These are phyloP conservation scores for Sarcomyxa edulis DNA, from an alignment of 768 basidiomycete genomes.

Conservation along the genomic window DNA sequence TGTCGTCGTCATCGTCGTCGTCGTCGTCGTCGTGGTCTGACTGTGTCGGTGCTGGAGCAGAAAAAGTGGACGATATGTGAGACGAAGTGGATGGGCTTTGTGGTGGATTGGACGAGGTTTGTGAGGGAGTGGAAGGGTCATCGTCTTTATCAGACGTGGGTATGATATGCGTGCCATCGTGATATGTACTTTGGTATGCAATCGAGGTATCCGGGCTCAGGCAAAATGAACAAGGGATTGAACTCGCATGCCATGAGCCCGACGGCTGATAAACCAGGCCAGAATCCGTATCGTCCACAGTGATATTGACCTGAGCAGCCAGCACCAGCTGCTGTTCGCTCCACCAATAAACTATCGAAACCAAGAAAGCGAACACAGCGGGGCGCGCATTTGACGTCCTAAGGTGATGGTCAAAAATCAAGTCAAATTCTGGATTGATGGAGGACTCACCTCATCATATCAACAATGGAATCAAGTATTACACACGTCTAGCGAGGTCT, in stretches of 20 bases:
- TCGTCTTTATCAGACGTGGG: slow-evolving; percentile 14
- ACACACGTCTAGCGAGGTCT: no score
- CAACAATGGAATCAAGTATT: no score
- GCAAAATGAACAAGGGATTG: slow-evolving; percentile 24
- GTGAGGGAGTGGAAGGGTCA: slow-evolving; percentile 1
- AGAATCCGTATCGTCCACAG: slow-evolving; percentile 32
- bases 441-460: no score
- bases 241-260: slow-evolving; percentile 29
- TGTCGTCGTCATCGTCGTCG: slow-evolving; percentile 6
- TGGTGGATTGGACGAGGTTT: background rate
- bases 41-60: no score
- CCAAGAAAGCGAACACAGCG: slow-evolving; percentile 4
- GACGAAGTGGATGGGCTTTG: slow-evolving; percentile 1
- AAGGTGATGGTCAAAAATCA: background rate
- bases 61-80: no score
- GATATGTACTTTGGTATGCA: slow-evolving; percentile 25
- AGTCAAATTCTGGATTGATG: no score
- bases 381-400: slow-evolving; percentile 5
- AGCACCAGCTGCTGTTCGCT: slow-evolving; percentile 11
- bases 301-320: slow-evolving; percentile 23
- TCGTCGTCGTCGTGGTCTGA: slow-evolving; percentile 3
- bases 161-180: slow-evolving; percentile 25
- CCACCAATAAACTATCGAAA: slow-evolving; percentile 8
- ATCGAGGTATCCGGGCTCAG: slow-evolving; percentile 17
- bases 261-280: slow-evolving; percentile 32